These are phyloP conservation scores for Gnomoniopsis smithogilvyi DNA, from an alignment of 2,329 filamentous ascomycete genomes.

Conservation along the genomic window DNA sequence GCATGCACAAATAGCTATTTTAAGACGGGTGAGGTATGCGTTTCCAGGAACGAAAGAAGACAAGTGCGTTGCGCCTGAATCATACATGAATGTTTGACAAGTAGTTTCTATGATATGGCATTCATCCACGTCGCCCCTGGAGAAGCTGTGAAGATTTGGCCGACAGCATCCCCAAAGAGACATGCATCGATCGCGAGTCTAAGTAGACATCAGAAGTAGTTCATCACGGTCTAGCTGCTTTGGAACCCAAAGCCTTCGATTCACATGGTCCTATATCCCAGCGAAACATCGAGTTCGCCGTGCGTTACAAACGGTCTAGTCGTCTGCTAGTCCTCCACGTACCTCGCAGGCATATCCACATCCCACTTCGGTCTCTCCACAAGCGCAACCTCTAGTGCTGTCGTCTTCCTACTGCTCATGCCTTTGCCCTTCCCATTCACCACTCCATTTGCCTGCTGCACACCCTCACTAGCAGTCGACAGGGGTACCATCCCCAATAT, in stretches of 20 bases:
- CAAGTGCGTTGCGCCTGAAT: no score
- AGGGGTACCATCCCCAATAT: conserved; percentile 70
- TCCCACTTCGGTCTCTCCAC: conserved; percentile 87
- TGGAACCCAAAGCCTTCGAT: background rate
- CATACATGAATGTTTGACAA: no score
- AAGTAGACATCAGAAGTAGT: no score
- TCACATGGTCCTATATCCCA: background rate
- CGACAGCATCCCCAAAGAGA: background rate
- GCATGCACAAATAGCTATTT: no score
- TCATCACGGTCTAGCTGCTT: background rate
- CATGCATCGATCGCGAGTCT: background rate
- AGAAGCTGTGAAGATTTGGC: no score
- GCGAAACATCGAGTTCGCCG: background rate
- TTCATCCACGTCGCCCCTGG: no score
- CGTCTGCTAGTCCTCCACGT: conserved; percentile 41
- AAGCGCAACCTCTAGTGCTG: conserved; percentile 71
- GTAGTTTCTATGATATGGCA: no score
- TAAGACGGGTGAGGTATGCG: no score
- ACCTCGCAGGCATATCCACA: conserved; percentile 71
- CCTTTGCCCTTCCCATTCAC: conserved; percentile 10
- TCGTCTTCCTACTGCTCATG: conserved; percentile 10
- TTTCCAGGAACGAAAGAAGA: no score
- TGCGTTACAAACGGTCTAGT: background rate
- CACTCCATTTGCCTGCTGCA: conserved; percentile 14
- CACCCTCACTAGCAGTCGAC: conserved; percentile 29